Percentiles rank a stretch among this genome's conserved stretches.
phyloP scores from a whole-genome alignment of 2,329 filamentous ascomycete genomes.

The Teratosphaeria gauchensis region DNA sequence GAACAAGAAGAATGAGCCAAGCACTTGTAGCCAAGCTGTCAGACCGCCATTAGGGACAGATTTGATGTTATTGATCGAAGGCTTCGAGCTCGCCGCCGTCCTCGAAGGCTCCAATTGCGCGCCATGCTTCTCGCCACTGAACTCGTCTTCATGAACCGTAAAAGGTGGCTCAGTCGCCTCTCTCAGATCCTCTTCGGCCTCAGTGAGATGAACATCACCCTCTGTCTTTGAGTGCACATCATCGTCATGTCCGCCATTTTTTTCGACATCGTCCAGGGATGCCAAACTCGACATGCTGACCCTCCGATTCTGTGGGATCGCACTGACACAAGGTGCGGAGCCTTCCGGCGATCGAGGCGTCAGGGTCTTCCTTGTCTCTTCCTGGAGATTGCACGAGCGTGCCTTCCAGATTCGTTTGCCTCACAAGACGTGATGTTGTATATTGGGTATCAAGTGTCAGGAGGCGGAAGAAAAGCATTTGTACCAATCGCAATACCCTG shows the following conservation, averaged over 20 bases:
- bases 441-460: neutral
- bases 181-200: slow-evolving; percentile 7
- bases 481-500: neutral
- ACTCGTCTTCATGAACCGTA: slow-evolving; percentile 2
- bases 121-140: slow-evolving; percentile 6
- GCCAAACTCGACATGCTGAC: slow-evolving; percentile 1
- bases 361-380: neutral
- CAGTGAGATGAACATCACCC: slow-evolving; percentile 3
- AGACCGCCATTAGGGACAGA: slow-evolving; percentile 39
- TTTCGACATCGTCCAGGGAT: slow-evolving; percentile 3
- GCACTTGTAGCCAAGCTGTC: slow-evolving; percentile 39
- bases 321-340: no score
- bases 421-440: neutral
- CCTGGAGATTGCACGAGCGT: neutral
- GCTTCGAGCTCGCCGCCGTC: slow-evolving; percentile 13
- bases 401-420: neutral
- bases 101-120: slow-evolving; percentile 10
- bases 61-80: slow-evolving; percentile 33
- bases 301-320: neutral
- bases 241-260: neutral
- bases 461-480: neutral
- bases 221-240: neutral
- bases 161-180: slow-evolving; percentile 11
- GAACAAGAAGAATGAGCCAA: slow-evolving; percentile 39
- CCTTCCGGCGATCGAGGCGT: no score